These are phyloP conservation scores for Aspergillus glaucus DNA, from an alignment of 2,329 filamentous ascomycete species.

Conservation along the genomic window DNA sequence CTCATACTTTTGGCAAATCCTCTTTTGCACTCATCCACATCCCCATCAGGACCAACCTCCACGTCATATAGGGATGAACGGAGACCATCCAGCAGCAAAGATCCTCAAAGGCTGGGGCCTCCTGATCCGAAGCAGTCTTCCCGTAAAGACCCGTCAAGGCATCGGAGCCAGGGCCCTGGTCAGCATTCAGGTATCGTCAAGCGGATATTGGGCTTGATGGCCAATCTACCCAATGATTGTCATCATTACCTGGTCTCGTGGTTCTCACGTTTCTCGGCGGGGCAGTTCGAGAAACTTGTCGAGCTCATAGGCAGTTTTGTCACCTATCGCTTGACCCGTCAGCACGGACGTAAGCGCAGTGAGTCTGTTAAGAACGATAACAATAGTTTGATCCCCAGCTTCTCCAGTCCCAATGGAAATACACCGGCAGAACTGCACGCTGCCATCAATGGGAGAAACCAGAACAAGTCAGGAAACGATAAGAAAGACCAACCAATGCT, in stretches of 20 bases:
- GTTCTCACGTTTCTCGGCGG: constrained; percentile 65
- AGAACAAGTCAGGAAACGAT: constrained; percentile 50
- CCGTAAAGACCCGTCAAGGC: constrained; percentile 9
- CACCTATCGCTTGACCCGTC: constrained; percentile 68
- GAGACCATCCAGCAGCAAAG: constrained; percentile 24
- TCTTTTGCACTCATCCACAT: constrained; percentile 52
- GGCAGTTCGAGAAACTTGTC: constrained; percentile 65
- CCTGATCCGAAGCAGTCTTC: constrained; percentile 11
- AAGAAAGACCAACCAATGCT: constrained; percentile 47
- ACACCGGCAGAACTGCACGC: constrained; percentile 68
- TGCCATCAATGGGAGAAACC: constrained; percentile 53
- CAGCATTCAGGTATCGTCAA: constrained; percentile 81
- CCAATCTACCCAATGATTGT: constrained; percentile 67
- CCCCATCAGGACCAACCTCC: constrained; percentile 10
- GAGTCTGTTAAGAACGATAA: constrained; percentile 50
- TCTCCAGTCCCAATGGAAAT: constrained; percentile 59
- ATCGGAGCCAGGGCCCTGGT: constrained; percentile 43
- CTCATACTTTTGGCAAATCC: constrained; percentile 76
- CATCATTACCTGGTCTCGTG: constrained; percentile 72
- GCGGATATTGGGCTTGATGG: constrained; percentile 70
- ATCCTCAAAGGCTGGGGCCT: constrained; percentile 11
- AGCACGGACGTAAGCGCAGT: constrained; percentile 61
- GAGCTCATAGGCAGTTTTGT: constrained; percentile 73
- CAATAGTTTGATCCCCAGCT: constrained; percentile 63
- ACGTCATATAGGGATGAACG: constrained; percentile 16